A percentile compares a stretch with the other conserved stretches of the same genome.
Conservation (phyloP, 495 filamentous ascomycete species). For the Trypethelium eluteriae region DNA sequence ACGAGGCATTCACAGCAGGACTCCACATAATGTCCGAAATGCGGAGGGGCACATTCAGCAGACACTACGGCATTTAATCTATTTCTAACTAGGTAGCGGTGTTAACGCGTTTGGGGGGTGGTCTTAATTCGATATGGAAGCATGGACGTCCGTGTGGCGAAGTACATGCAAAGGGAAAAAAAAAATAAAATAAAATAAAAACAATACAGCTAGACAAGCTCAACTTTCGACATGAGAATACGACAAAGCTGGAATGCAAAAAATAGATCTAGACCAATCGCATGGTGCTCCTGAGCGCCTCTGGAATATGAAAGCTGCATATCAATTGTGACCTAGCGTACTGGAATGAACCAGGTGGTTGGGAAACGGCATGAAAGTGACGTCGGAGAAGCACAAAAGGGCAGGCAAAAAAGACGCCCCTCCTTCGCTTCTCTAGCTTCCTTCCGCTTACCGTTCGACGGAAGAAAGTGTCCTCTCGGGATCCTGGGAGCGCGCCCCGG, state of each 20-base stretch:
- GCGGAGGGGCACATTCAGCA: background rate
- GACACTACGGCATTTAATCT: constrained; percentile 10
- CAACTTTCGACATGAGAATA: background rate
- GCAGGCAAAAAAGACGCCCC: background rate
- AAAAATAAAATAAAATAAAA: background rate
- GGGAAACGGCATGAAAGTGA: constrained; percentile 7
- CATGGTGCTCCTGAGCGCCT: background rate
- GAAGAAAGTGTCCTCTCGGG: background rate
- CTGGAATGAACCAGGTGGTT: constrained; percentile 3
- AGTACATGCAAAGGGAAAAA: constrained; percentile 2
- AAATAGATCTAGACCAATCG: constrained; percentile 8
- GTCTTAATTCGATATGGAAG: constrained; percentile 2
- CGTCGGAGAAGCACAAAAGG: constrained; percentile 1
- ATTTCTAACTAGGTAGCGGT: constrained; percentile 2
- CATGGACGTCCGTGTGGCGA: background rate
- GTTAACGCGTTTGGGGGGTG: background rate
- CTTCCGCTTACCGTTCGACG: background rate
- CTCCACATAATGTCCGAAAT: background rate
- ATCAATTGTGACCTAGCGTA: background rate
- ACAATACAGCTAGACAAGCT: background rate
- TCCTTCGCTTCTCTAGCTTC: constrained; percentile 9
- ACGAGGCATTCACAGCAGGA: background rate
- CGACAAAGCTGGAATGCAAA: background rate
- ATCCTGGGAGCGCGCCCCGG: background rate
- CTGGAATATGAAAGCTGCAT: background rate